Percentiles rank a stretch among this genome's conserved stretches.
phyloP scores from a whole-genome alignment of 768 basidiomycete species.

The Porphyrellus cyaneotinctus region DNA sequence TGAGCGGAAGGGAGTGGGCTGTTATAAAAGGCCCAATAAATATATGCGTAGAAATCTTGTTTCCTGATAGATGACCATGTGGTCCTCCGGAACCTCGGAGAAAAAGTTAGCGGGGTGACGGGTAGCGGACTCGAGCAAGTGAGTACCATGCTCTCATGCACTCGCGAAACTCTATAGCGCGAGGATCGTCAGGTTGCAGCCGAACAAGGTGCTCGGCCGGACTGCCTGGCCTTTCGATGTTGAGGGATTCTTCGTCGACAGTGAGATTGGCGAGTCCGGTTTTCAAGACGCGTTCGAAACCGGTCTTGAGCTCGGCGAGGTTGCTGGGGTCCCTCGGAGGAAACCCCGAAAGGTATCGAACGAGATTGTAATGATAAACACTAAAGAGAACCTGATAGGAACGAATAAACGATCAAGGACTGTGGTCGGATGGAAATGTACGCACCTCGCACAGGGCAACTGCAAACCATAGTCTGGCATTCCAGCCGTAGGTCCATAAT shows the following conservation, averaged over 20 bases:
- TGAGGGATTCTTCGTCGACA: constrained; percentile 52
- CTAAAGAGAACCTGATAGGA: constrained; percentile 60
- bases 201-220: constrained; percentile 55
- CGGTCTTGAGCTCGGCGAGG: constrained; percentile 51
- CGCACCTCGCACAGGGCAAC: constrained; percentile 59
- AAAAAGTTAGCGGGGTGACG: background rate
- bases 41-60: constrained; percentile 65
- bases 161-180: constrained; percentile 71
- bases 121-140: background rate
- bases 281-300: constrained; percentile 60
- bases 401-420: background rate
- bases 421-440: background rate
- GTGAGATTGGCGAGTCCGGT: constrained; percentile 56
- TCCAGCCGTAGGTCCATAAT: constrained; percentile 41
- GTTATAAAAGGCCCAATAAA: constrained; percentile 83
- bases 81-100: constrained; percentile 61
- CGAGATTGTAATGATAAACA: constrained; percentile 55
- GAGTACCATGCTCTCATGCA: constrained; percentile 53
- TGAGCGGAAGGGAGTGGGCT: constrained; percentile 52
- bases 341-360: constrained; percentile 43
- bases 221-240: constrained; percentile 50
- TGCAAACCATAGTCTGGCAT: constrained; percentile 38
- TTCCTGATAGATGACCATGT: constrained; percentile 69
- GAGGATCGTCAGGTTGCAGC: constrained; percentile 60
- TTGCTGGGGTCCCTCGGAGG: constrained; percentile 45